A percentile compares a stretch with the other conserved stretches of the same genome.
Conservation (phyloP, 768 basidiomycete genomes). For the Termitomyces sp. region DNA sequence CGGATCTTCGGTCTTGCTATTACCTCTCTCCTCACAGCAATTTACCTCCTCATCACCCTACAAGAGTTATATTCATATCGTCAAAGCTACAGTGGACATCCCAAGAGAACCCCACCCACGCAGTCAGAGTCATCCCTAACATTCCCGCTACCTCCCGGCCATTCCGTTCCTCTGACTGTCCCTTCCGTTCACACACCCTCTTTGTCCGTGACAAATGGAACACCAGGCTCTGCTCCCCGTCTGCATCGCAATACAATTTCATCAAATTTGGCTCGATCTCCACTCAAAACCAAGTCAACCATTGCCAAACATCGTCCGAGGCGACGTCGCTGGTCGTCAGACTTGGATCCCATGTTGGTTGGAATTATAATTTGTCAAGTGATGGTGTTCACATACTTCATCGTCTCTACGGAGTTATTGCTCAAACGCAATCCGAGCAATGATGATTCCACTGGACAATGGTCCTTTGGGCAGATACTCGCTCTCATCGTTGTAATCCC, state of each 20-base stretch:
- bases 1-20: conserved; percentile 30
- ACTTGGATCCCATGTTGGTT: conserved; percentile 40
- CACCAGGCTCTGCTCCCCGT: neutral
- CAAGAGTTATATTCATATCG: conserved; percentile 34
- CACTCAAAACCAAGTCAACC: conserved; percentile 3
- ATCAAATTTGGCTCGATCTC: neutral
- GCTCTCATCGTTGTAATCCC: conserved; percentile 41
- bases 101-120: conserved; percentile 1
- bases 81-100: conserved; percentile 14
- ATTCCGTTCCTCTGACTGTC: neutral
- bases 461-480: conserved; percentile 44
- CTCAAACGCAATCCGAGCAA: conserved; percentile 29
- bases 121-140: neutral
- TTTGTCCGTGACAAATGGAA: neutral
- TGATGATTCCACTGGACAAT: conserved; percentile 23
- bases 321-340: conserved; percentile 31
- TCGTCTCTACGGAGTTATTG: conserved; percentile 38
- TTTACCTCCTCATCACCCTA: conserved; percentile 32
- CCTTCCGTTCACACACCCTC: neutral
- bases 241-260: neutral
- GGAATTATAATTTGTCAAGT: conserved; percentile 36
- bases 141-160: neutral
- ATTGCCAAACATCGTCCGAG: conserved; percentile 26
- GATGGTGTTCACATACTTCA: conserved; percentile 38
- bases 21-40: conserved; percentile 28